Percentiles rank a stretch among this genome's conserved stretches.
Conservation (phyloP, 1,284 basidiomycete species). For the Vanrija pseudolonga region DNA sequence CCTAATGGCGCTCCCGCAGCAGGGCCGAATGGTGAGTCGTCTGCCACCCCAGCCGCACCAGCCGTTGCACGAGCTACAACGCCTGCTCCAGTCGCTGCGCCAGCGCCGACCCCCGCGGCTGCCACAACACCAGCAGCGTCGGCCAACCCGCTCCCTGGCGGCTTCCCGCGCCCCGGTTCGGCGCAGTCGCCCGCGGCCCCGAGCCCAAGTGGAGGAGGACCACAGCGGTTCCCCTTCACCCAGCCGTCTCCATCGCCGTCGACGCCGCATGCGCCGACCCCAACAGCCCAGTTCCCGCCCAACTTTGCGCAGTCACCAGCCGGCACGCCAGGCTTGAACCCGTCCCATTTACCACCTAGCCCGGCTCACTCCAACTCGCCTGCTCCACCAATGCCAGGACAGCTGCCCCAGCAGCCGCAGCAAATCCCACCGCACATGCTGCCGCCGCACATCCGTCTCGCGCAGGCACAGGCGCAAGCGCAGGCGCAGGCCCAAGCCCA, state of each 20-base stretch:
- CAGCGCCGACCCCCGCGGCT: background rate
- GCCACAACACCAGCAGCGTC: background rate
- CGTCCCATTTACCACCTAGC: background rate
- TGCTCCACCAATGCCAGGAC: background rate
- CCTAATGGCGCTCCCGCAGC: background rate
- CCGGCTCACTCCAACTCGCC: background rate
- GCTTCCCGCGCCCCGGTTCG: no score
- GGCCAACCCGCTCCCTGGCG: background rate
- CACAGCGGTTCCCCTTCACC: background rate
- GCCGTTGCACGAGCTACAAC: background rate
- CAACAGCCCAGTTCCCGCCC: background rate
- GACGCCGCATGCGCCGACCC: background rate
- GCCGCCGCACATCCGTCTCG: background rate
- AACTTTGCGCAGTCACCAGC: background rate
- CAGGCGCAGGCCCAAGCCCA: constrained; percentile 5
- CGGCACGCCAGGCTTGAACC: background rate
- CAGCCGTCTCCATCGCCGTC: background rate
- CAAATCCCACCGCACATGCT: background rate
- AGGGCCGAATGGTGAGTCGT: background rate
- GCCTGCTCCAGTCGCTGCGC: background rate
- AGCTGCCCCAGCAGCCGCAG: background rate
- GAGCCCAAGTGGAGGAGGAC: background rate
- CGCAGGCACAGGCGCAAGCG: background rate
- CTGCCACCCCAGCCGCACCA: background rate
- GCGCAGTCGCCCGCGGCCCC: no score